A percentile compares a stretch with the other conserved stretches of the same genome.
phyloP scores from a whole-genome alignment of 2,329 filamentous ascomycete species.

The Sphaerulina musiva region DNA sequence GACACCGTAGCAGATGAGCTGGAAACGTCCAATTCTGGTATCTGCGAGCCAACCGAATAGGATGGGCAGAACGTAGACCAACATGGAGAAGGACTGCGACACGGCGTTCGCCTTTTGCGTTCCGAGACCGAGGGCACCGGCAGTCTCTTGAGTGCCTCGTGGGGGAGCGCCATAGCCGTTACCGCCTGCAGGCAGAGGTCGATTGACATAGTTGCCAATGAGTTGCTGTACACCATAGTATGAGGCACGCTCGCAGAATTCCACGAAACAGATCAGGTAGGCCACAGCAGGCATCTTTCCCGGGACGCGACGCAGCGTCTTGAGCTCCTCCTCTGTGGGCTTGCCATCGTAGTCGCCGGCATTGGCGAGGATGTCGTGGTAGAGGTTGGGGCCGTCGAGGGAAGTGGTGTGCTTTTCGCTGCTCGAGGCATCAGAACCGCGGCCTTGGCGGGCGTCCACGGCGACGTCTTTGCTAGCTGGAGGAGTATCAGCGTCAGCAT shows the following conservation, averaged over 20 bases:
- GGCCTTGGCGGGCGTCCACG: not conserved
- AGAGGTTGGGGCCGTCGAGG: constrained; percentile 8
- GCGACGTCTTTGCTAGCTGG: constrained; percentile 5
- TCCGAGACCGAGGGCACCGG: constrained; percentile 58
- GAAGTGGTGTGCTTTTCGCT: constrained; percentile 5
- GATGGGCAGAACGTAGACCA: constrained; percentile 53
- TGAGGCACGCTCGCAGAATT: constrained; percentile 45
- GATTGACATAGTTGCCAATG: constrained; percentile 45
- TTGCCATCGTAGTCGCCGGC: constrained; percentile 22
- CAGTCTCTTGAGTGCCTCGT: constrained; percentile 35
- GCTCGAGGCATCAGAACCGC: constrained; percentile 3
- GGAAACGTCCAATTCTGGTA: constrained; percentile 38
- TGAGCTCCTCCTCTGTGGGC: constrained; percentile 40
- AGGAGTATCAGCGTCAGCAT: not conserved
- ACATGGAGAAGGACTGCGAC: constrained; percentile 49
- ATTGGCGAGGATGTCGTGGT: constrained; percentile 10
- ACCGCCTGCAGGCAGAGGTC: constrained; percentile 20
- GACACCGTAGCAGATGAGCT: constrained; percentile 37
- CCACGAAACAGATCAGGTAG: constrained; percentile 39
- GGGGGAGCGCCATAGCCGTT: constrained; percentile 33
- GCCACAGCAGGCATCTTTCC: constrained; percentile 34
- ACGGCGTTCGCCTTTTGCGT: constrained; percentile 59
- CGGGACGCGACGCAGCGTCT: constrained; percentile 40
- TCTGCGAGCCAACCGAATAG: constrained; percentile 42
- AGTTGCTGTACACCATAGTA: constrained; percentile 40